Evolutionary conservation across 768 basidiomycete genomes (phyloP).

Genomic region (Hericium erinaceus): DNA sequence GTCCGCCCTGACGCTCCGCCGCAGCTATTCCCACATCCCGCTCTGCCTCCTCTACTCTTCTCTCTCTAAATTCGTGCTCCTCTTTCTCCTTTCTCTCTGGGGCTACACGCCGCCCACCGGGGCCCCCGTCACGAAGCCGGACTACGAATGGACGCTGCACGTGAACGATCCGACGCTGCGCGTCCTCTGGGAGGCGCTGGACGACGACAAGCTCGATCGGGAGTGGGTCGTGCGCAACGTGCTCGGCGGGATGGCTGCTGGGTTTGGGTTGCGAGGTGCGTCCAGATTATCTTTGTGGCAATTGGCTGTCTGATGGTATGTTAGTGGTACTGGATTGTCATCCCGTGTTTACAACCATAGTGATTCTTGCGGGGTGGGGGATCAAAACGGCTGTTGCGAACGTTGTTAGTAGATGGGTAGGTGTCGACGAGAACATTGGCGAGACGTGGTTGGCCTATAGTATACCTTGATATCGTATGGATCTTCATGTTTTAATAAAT

Average conservation of each 20-base stretch:
- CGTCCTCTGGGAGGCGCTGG: conserved; percentile 44
- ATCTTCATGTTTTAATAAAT: background rate
- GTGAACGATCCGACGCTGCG: conserved; percentile 27
- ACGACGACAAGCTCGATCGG: conserved; percentile 67
- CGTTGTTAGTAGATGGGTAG: conserved; percentile 61
- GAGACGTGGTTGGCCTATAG: conserved; percentile 78
- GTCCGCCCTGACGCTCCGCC: background rate
- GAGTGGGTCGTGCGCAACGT: conserved; percentile 82
- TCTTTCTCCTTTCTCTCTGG: conserved; percentile 81
- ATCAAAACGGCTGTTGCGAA: conserved; percentile 56
- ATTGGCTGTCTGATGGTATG: background rate
- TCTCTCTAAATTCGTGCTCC: conserved; percentile 71
- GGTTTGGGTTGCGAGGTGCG: conserved; percentile 75
- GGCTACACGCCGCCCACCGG: conserved; percentile 31
- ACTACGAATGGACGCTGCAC: conserved; percentile 18
- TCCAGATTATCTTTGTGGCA: background rate
- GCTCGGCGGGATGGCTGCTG: conserved; percentile 79
- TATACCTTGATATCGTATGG: conserved; percentile 40
- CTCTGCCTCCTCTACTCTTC: conserved; percentile 80
- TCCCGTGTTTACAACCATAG: conserved; percentile 63
- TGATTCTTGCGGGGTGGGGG: conserved; percentile 67
- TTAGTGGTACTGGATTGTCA: conserved; percentile 75
- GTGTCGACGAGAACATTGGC: conserved; percentile 43
- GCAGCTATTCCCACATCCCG: conserved; percentile 64
- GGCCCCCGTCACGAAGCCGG: conserved; percentile 4